Evolutionary conservation across 176 grass and related monocot species (phyloP).

Genomic region (Cenchrus americanus): DNA sequence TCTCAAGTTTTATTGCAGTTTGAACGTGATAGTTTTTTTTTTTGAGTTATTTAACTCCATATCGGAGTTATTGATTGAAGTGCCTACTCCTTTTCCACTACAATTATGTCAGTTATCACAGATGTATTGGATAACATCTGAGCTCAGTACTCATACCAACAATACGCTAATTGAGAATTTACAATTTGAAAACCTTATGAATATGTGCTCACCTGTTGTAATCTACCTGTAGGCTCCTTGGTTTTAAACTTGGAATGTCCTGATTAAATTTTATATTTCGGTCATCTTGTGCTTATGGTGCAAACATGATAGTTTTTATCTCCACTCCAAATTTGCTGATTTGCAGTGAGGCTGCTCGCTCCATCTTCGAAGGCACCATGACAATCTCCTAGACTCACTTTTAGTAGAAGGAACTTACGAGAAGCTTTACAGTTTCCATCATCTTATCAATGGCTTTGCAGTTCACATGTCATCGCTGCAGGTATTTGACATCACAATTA

Average conservation of each 20-base stretch:
- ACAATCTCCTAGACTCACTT: conserved; percentile 84
- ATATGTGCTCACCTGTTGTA: neutral
- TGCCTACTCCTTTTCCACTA: neutral
- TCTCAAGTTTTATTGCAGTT: neutral
- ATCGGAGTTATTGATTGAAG: neutral
- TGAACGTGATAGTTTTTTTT: neutral
- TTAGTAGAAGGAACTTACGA: conserved; percentile 85
- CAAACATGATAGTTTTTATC: neutral
- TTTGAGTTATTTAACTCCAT: neutral
- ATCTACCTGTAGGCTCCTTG: neutral
- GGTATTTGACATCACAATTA: conserved; percentile 50
- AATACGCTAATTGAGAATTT: neutral
- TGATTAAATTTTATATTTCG: neutral
- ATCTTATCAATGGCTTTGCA: conserved; percentile 98
- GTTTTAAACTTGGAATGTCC: neutral
- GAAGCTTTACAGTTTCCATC: conserved; percentile 91
- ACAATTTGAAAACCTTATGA: neutral
- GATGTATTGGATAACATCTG: neutral
- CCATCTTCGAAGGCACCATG: conserved; percentile 82
- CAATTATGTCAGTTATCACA: neutral
- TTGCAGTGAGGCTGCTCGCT: conserved; percentile 75
- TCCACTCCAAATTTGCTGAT: conserved; percentile 23
- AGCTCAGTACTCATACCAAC: neutral
- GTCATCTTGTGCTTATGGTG: neutral
- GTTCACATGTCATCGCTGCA: conserved; percentile 87